Conservation (phyloP, 2,329 filamentous ascomycete genomes). For the Aspergillus fijiensis region DNA sequence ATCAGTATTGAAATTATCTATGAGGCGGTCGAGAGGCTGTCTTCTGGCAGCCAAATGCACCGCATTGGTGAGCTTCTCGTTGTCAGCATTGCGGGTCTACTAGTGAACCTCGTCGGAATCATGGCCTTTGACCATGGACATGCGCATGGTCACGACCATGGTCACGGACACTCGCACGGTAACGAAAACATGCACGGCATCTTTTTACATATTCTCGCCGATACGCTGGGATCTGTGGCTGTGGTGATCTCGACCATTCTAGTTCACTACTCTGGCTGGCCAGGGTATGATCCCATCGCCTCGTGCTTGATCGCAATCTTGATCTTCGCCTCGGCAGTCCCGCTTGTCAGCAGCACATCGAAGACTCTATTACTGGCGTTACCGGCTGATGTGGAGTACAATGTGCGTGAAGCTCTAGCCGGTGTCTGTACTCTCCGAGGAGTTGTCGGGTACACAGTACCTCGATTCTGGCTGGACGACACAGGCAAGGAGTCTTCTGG, state of each 20-base stretch:
- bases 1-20: constrained; percentile 96
- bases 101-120: constrained; percentile 91
- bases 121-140: constrained; percentile 72
- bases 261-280: constrained; percentile 84
- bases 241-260: constrained; percentile 89
- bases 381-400: constrained; percentile 82
- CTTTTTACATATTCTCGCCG: constrained; percentile 90
- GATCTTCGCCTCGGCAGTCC: constrained; percentile 88
- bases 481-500: constrained; percentile 43
- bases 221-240: constrained; percentile 89
- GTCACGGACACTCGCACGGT: constrained; percentile 58
- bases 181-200: constrained; percentile 99
- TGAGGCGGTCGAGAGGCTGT: constrained; percentile 84
- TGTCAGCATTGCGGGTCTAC: constrained; percentile 80
- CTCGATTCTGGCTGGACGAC: constrained; percentile 91
- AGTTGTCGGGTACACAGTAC: constrained; percentile 80
- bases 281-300: constrained; percentile 90
- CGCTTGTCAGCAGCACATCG: constrained; percentile 81
- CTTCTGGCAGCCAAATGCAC: constrained; percentile 79
- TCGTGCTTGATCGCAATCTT: constrained; percentile 90
- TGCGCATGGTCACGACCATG: constrained; percentile 51
- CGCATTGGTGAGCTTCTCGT: constrained; percentile 82
- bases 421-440: constrained; percentile 80
- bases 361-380: constrained; percentile 80
- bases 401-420: constrained; percentile 78